Percentiles rank a stretch among this genome's conserved stretches.
phyloP scores from a whole-genome alignment of 2,329 filamentous ascomycete species.

The Madurella mycetomatis region DNA sequence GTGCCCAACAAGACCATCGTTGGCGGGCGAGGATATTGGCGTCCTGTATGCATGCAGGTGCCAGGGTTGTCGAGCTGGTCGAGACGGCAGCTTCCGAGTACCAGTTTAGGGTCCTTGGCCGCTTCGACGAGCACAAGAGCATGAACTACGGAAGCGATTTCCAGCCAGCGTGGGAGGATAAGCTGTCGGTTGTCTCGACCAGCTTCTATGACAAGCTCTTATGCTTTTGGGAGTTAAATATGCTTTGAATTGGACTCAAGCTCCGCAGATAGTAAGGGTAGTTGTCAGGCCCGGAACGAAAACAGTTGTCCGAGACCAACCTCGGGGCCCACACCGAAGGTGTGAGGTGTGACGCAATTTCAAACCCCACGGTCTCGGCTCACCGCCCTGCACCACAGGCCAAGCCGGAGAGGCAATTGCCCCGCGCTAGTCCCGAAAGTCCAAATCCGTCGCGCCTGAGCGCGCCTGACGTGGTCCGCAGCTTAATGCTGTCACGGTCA shows the following conservation, averaged over 20 bases:
- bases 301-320: too few species aligned
- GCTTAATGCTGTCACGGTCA: neutral
- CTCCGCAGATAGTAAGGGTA: too few species aligned
- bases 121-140: conserved; percentile 81
- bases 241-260: neutral
- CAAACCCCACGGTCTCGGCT: neutral
- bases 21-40: conserved; percentile 56
- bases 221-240: conserved; percentile 57
- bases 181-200: conserved; percentile 56
- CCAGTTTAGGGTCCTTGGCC: conserved; percentile 60
- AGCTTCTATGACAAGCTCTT: conserved; percentile 73
- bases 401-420: conserved; percentile 2
- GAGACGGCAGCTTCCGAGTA: conserved; percentile 43
- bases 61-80: conserved; percentile 55
- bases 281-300: too few species aligned
- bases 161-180: conserved; percentile 38
- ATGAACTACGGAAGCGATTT: conserved; percentile 93
- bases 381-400: neutral
- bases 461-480: conserved; percentile 15
- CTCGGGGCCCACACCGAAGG: too few species aligned
- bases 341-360: conserved; percentile 15
- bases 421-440: conserved; percentile 17
- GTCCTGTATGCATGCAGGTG: conserved; percentile 91
- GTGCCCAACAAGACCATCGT: conserved; percentile 23
- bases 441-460: conserved; percentile 16